A percentile compares a stretch with the other conserved stretches of the same genome.
Conservation (phyloP, 352 stramenopile genomes). For the Pythium aquatile region DNA sequence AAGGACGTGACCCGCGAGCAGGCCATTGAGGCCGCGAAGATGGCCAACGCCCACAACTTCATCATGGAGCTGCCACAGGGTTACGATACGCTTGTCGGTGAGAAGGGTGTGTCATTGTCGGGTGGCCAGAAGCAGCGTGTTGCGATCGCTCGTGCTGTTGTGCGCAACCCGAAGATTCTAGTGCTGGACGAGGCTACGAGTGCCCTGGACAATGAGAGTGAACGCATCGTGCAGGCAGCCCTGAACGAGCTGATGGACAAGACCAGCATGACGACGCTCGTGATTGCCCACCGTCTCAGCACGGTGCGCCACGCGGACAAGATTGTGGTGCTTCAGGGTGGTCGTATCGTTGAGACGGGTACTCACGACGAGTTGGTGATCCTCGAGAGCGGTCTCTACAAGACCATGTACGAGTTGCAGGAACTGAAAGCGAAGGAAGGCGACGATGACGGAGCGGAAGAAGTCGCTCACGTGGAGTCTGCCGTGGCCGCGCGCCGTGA, state of each 20-base stretch:
- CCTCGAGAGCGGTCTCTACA: constrained; percentile 68
- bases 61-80: constrained; percentile 32
- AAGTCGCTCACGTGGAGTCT: constrained; percentile 68
- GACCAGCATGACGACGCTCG: constrained; percentile 53
- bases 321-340: constrained; percentile 36
- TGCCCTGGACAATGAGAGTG: constrained; percentile 44
- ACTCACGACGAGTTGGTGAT: constrained; percentile 33
- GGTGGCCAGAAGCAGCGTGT: constrained; percentile 4
- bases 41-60: constrained; percentile 17
- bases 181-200: constrained; percentile 50
- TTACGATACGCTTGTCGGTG: constrained; percentile 27
- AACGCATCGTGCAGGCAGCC: constrained; percentile 46
- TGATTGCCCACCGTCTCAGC: constrained; percentile 49
- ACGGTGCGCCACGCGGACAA: constrained; percentile 50
- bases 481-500: constrained; percentile 63
- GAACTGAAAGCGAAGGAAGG: constrained; percentile 3
- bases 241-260: constrained; percentile 28
- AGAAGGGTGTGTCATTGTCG: background rate
- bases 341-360: constrained; percentile 36
- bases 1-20: constrained; percentile 4
- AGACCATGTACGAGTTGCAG: constrained; percentile 77
- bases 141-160: constrained; percentile 22
- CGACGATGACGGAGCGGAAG: constrained; percentile 14
- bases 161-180: constrained; percentile 44
- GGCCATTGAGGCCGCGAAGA: constrained; percentile 7